phyloP scores from a whole-genome alignment of 2,329 filamentous ascomycete genomes.

The Trichoderma brevicompactum region DNA sequence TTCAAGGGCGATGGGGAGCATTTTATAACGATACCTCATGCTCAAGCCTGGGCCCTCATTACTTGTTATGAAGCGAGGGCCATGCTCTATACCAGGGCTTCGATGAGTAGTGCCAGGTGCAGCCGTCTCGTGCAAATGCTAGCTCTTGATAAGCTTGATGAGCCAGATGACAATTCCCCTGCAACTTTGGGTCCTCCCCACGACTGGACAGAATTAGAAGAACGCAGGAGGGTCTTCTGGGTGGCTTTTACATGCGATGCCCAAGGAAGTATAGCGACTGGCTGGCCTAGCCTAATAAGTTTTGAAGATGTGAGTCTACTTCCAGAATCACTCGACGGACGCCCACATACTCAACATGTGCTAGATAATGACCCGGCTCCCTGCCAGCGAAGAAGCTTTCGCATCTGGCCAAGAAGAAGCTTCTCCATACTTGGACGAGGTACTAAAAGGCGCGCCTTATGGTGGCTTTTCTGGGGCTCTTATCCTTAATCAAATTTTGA shows the following conservation, averaged over 20 bases:
- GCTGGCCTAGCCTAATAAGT: slow-evolving; percentile 84
- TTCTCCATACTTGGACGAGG: slow-evolving; percentile 66
- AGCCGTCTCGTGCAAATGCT: slow-evolving; percentile 79
- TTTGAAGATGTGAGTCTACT: slow-evolving; percentile 62
- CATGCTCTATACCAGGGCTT: slow-evolving; percentile 84
- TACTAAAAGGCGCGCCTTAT: slow-evolving; percentile 64
- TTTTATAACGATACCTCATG: slow-evolving; percentile 78
- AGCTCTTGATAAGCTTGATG: slow-evolving; percentile 79
- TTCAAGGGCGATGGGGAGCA: slow-evolving; percentile 71
- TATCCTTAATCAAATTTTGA: slow-evolving; percentile 78
- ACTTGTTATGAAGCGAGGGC: slow-evolving; percentile 80
- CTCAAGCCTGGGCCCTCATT: slow-evolving; percentile 78
- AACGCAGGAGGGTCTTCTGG: slow-evolving; percentile 87
- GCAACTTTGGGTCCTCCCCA: slow-evolving; percentile 72
- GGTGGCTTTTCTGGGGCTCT: slow-evolving; percentile 74
- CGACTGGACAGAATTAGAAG: slow-evolving; percentile 77
- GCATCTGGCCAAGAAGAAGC: slow-evolving; percentile 65
- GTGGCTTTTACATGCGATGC: slow-evolving; percentile 79
- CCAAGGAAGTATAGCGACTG: slow-evolving; percentile 85
- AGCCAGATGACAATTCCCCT: slow-evolving; percentile 65
- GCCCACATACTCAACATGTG: background rate
- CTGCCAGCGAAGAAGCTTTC: slow-evolving; percentile 77
- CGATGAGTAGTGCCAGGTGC: slow-evolving; percentile 77
- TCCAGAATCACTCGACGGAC: too few species aligned
- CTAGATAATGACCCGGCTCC: slow-evolving; percentile 77